Evolutionary conservation across 2,329 filamentous ascomycete genomes (phyloP), one percentile per base, ranked within the genome.

Genomic region (Colletotrichum theobromicola): DNA sequence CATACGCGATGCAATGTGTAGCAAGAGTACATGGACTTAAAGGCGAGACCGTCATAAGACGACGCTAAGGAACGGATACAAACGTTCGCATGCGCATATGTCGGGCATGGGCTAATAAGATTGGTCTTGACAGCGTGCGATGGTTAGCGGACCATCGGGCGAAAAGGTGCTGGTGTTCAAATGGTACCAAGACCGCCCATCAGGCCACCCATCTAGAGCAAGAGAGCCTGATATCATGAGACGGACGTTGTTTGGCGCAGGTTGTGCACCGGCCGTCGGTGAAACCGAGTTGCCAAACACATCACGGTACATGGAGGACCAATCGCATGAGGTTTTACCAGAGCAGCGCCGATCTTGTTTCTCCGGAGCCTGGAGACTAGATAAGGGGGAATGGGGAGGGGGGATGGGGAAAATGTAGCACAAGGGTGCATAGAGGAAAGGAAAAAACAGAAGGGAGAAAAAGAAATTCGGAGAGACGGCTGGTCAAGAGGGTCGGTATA

Each of bases 201-300:
- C 42, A 30, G 61, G 61, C 61, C 61, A 64, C 28, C 24, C 24
- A 30, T 24, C 34, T 13, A 34, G n/a, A n/a, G 35, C 61, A 46
- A 30, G 34, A 26, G 21, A 64, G n/a, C 37, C 37, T 30, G 24
- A 50, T 24, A 34, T 24, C 24, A 57, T 57, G 67, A 70, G 30
- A 70, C 69, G 64, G 58, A 46, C 57, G 5, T 58, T 53, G 69
- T 72, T 67, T 67, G 72, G 57, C 34, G 42, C 21, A 35, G 35
- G 34, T 35, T 72, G 57, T 37, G 72, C 72, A 65, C 61, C 37
- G 71, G 55, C 61, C 12, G 32, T 42, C 53, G 42, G 53, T 74
- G 67, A 66, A 70, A 74, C 67, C 35, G 53, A 70, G 32, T 30
- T 28, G 58, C 53, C 16, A 32, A 64, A 53, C 26, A 21, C 35